phyloP scores from a whole-genome alignment of 2,329 filamentous ascomycete genomes.

The Colletotrichum cordylinicola region DNA sequence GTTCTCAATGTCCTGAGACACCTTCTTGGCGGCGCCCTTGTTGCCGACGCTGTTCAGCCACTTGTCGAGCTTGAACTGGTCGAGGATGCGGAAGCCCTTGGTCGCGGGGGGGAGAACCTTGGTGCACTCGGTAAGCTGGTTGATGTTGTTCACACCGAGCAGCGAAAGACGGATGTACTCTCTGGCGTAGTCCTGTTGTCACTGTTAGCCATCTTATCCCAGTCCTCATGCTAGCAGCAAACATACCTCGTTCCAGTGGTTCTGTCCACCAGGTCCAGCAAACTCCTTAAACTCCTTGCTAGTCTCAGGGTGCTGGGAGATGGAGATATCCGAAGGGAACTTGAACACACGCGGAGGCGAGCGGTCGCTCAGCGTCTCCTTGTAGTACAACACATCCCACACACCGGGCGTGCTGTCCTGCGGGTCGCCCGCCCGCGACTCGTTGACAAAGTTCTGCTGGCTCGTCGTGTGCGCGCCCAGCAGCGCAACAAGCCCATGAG shows the following conservation, averaged over 20 bases:
- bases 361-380: constrained; percentile 35
- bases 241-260: constrained; percentile 46
- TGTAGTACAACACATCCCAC: constrained; percentile 60
- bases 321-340: constrained; percentile 46
- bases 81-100: constrained; percentile 9
- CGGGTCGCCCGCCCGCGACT: constrained; percentile 43
- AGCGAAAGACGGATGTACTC: constrained; percentile 62
- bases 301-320: constrained; percentile 42
- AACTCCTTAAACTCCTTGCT: constrained; percentile 43
- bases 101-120: constrained; percentile 48
- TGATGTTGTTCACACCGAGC: constrained; percentile 64
- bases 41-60: constrained; percentile 23
- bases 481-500: constrained; percentile 56
- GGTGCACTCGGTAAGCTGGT: constrained; percentile 60
- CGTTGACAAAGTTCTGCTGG: constrained; percentile 51
- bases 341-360: constrained; percentile 43
- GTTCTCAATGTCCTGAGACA: constrained; percentile 12
- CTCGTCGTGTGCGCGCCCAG: constrained; percentile 60
- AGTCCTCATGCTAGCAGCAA: too few relatives aligned
- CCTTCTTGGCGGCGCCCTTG: constrained; percentile 22
- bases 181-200: constrained; percentile 50
- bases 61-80: constrained; percentile 23
- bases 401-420: constrained; percentile 59
- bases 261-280: constrained; percentile 35
- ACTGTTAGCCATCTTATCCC: not conserved